Conservation (phyloP, 2,329 filamentous ascomycete genomes). For the Colletotrichum noveboracense region DNA sequence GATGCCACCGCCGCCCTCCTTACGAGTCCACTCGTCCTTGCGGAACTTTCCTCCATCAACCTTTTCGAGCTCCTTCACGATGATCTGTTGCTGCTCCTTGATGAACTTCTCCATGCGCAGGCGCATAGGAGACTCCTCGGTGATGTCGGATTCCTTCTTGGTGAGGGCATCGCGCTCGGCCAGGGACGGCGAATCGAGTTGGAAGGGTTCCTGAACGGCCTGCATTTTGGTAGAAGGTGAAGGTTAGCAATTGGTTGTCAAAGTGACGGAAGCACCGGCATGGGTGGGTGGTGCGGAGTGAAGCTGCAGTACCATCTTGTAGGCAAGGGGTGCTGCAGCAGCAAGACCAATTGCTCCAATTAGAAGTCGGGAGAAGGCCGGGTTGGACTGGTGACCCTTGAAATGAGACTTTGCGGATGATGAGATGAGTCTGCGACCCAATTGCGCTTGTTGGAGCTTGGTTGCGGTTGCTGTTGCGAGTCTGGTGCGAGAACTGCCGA, state of each 20-base stretch:
- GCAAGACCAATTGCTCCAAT: slow-evolving; percentile 50
- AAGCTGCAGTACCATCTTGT: slow-evolving; percentile 59
- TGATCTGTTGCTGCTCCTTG: slow-evolving; percentile 88
- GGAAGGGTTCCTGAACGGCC: slow-evolving; percentile 45
- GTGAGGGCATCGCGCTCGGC: slow-evolving; percentile 83
- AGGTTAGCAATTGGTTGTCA: slow-evolving; percentile 10
- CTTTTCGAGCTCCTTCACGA: slow-evolving; percentile 81
- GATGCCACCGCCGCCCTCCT: slow-evolving; percentile 89
- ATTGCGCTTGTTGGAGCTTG: slow-evolving; percentile 7
- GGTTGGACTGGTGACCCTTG: slow-evolving; percentile 7
- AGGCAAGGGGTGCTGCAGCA: slow-evolving; percentile 57
- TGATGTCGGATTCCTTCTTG: slow-evolving; percentile 80
- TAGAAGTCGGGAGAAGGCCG: slow-evolving; percentile 9
- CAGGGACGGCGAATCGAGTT: slow-evolving; percentile 71
- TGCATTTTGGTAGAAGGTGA: slow-evolving; percentile 27
- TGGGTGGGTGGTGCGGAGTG: background rate
- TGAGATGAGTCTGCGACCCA: slow-evolving; percentile 19
- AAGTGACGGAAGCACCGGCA: background rate
- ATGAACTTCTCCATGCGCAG: slow-evolving; percentile 97
- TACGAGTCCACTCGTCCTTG: slow-evolving; percentile 84
- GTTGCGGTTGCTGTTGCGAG: slow-evolving; percentile 4
- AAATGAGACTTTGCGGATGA: slow-evolving; percentile 16
- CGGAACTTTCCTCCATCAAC: slow-evolving; percentile 85
- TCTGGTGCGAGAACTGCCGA: slow-evolving; percentile 1
- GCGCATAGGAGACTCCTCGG: slow-evolving; percentile 87